Evolutionary conservation across 768 basidiomycete genomes (phyloP).

Genomic region (Podaxis carcinomalis): DNA sequence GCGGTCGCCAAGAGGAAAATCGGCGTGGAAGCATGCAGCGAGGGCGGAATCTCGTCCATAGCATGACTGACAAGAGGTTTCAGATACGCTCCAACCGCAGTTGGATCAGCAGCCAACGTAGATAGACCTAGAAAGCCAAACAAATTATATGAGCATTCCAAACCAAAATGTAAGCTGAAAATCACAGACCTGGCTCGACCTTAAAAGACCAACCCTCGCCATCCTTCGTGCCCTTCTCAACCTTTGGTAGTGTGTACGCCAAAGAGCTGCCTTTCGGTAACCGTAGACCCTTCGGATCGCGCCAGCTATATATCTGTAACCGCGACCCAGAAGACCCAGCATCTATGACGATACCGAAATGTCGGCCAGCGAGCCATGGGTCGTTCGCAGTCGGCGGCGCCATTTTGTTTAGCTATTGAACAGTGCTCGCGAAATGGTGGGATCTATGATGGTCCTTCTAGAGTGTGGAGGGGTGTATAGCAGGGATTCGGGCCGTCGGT

Average conservation of each 20-base stretch:
- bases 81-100: slow-evolving; percentile 71
- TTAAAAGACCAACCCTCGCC: slow-evolving; percentile 87
- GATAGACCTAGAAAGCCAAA: slow-evolving; percentile 68
- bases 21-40: slow-evolving; percentile 78
- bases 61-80: slow-evolving; percentile 84
- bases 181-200: slow-evolving; percentile 83
- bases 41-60: slow-evolving; percentile 77
- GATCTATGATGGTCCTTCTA: no score
- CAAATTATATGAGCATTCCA: neutral
- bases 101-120: slow-evolving; percentile 65
- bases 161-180: neutral
- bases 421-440: no score
- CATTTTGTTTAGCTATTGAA: slow-evolving; percentile 35
- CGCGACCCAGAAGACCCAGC: slow-evolving; percentile 97
- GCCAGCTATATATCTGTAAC: slow-evolving; percentile 97
- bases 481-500: neutral
- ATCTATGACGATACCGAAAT: slow-evolving; percentile 94
- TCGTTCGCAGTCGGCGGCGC: slow-evolving; percentile 69
- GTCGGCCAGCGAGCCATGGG: slow-evolving; percentile 73
- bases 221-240: slow-evolving; percentile 84
- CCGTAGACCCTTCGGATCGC: slow-evolving; percentile 57
- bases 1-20: slow-evolving; percentile 95
- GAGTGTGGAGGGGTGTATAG: neutral
- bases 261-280: slow-evolving; percentile 51
- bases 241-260: slow-evolving; percentile 63